Evolutionary conservation across 371 early-diverging fungal genomes (phyloP).

Genomic region (Quaeritorhiza haematococci): DNA sequence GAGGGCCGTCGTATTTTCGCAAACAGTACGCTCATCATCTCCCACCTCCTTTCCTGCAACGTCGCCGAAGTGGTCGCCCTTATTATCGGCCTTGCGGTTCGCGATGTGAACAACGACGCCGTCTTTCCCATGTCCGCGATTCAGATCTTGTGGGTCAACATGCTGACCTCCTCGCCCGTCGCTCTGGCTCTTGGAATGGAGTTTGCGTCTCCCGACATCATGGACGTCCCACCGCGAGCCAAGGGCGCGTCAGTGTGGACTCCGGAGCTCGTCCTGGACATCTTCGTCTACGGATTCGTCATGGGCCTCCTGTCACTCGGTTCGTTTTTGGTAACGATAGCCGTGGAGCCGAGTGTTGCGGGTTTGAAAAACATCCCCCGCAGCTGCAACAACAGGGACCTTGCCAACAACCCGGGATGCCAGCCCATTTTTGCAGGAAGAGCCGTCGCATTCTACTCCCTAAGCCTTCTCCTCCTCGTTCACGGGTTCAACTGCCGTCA

Average conservation of each 20-base stretch:
- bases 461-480: slow-evolving; percentile 18
- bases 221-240: slow-evolving; percentile 76
- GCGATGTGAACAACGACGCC: slow-evolving; percentile 46
- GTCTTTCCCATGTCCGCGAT: no score
- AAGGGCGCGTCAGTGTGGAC: slow-evolving; percentile 73
- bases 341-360: not conserved
- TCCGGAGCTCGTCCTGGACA: slow-evolving; percentile 52
- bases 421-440: slow-evolving; percentile 4
- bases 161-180: slow-evolving; percentile 46
- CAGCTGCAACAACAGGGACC: slow-evolving; percentile 8
- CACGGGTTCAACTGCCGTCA: slow-evolving; percentile 27
- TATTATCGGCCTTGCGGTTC: no score
- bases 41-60: slow-evolving; percentile 86
- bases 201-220: slow-evolving; percentile 74
- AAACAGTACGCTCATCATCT: slow-evolving; percentile 89
- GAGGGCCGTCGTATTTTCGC: slow-evolving; percentile 84
- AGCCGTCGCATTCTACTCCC: slow-evolving; percentile 10
- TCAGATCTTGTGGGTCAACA: slow-evolving; percentile 93
- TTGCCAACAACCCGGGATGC: not conserved
- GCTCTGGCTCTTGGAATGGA: slow-evolving; percentile 89
- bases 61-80: slow-evolving; percentile 55
- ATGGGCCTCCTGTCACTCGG: slow-evolving; percentile 2
- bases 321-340: slow-evolving; percentile 1
- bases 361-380: no score
- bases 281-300: slow-evolving; percentile 9